Evolutionary conservation across 345 rosid genomes (phyloP).

Genomic region (Camelina hispida): DNA sequence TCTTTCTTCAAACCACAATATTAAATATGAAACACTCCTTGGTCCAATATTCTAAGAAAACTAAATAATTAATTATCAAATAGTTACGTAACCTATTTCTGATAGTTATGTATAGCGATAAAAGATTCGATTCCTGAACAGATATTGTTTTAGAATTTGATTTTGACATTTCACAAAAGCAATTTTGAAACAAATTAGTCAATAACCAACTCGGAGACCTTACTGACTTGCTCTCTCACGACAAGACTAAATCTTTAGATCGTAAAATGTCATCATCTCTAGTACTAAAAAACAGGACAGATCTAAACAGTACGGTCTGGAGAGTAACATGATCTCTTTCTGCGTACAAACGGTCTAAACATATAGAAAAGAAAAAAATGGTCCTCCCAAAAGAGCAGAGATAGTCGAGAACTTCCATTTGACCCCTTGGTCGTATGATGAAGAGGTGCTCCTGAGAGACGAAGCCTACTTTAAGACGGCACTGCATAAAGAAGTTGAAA

Average conservation of each 20-base stretch:
- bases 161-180: background rate
- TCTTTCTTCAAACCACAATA: too few species aligned
- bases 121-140: background rate
- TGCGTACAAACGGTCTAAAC: conserved; percentile 26
- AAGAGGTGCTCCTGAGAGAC: background rate
- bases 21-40: too few species aligned
- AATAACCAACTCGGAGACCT: background rate
- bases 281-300: conserved; percentile 8
- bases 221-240: background rate
- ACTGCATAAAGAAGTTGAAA: conserved; percentile 31
- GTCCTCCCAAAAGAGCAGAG: conserved; percentile 7
- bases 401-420: background rate
- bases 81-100: too few species aligned
- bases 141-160: background rate
- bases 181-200: background rate
- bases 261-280: background rate
- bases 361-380: background rate
- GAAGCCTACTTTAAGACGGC: conserved; percentile 26
- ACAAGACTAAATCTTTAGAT: background rate
- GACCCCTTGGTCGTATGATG: background rate
- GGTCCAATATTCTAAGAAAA: too few species aligned
- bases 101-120: too few species aligned
- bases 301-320: background rate
- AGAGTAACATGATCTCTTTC: background rate
- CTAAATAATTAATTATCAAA: too few species aligned